A percentile compares a stretch with the other conserved stretches of the same genome.
These are phyloP conservation scores for Caulochytrium protostelioides DNA, from an alignment of 371 early-diverging fungal species.

Conservation along the genomic window DNA sequence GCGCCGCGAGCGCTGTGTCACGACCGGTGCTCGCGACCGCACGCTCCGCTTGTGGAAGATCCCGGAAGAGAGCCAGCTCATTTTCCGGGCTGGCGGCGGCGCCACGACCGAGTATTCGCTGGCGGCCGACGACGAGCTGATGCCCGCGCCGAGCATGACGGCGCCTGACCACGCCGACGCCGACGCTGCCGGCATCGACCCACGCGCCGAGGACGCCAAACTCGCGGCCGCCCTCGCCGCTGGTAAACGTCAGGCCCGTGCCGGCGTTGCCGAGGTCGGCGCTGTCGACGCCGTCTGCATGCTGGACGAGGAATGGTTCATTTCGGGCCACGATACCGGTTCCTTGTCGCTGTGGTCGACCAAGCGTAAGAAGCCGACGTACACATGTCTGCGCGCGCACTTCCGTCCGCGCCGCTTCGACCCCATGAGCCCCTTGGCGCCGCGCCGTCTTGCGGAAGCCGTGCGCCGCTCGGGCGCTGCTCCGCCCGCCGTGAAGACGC, in stretches of 20 bases:
- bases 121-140: constrained; percentile 9
- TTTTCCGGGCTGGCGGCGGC: constrained; percentile 61
- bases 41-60: constrained; percentile 87
- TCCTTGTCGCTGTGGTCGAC: constrained; percentile 78
- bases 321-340: constrained; percentile 77
- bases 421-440: no score
- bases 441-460: constrained; percentile 32
- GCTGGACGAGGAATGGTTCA: constrained; percentile 72
- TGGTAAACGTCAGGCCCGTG: background rate
- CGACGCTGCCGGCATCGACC: constrained; percentile 1
- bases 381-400: constrained; percentile 52
- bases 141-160: constrained; percentile 16
- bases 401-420: no score
- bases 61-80: constrained; percentile 73
- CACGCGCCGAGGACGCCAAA: constrained; percentile 3
- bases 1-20: constrained; percentile 66
- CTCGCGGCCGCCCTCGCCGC: constrained; percentile 1
- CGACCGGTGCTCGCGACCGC: constrained; percentile 77
- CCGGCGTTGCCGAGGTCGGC: constrained; percentile 38
- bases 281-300: constrained; percentile 64
- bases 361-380: constrained; percentile 72
- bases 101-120: constrained; percentile 14
- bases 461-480: background rate
- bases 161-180: constrained; percentile 7
- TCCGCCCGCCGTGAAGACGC: background rate